Conservation (phyloP, 352 stramenopile genomes). For the Phytophthora kernoviae region DNA sequence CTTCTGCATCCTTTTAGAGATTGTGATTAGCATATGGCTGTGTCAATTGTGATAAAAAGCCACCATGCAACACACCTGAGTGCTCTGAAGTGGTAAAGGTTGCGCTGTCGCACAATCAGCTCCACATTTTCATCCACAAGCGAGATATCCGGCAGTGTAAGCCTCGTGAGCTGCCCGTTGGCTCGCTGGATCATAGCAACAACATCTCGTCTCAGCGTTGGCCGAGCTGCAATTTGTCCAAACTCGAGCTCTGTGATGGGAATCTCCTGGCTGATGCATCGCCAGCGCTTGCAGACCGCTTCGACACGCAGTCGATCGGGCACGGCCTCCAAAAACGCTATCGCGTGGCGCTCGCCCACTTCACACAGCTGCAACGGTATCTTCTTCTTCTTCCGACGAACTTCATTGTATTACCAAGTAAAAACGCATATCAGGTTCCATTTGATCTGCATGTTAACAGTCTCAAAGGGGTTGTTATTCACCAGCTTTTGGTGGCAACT, state of each 20-base stretch:
- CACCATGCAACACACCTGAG: slow-evolving; percentile 39
- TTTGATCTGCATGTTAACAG: neutral
- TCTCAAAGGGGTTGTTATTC: slow-evolving; percentile 29
- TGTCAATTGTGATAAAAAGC: slow-evolving; percentile 7
- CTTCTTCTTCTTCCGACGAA: neutral
- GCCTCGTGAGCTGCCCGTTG: slow-evolving; percentile 31
- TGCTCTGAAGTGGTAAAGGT: slow-evolving; percentile 51
- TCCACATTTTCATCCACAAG: slow-evolving; percentile 51
- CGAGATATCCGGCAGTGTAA: slow-evolving; percentile 51
- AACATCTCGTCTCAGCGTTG: slow-evolving; percentile 36
- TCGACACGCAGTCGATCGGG: slow-evolving; percentile 58
- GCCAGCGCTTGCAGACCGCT: slow-evolving; percentile 64
- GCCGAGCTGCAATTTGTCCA: slow-evolving; percentile 29
- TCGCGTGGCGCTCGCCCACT: slow-evolving; percentile 42
- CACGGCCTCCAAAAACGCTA: slow-evolving; percentile 57
- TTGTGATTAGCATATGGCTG: slow-evolving; percentile 16
- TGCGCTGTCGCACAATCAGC: slow-evolving; percentile 36
- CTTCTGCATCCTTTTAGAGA: slow-evolving; percentile 46
- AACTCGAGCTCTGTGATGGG: slow-evolving; percentile 59
- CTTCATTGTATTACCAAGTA: slow-evolving; percentile 4
- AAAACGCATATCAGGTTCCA: slow-evolving; percentile 17
- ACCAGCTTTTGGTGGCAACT: neutral
- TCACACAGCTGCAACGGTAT: slow-evolving; percentile 31
- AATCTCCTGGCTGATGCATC: slow-evolving; percentile 42
- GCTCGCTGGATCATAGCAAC: slow-evolving; percentile 44